Conservation (phyloP, 2,329 filamentous ascomycete species). For the Cordyceps pruinosa region DNA sequence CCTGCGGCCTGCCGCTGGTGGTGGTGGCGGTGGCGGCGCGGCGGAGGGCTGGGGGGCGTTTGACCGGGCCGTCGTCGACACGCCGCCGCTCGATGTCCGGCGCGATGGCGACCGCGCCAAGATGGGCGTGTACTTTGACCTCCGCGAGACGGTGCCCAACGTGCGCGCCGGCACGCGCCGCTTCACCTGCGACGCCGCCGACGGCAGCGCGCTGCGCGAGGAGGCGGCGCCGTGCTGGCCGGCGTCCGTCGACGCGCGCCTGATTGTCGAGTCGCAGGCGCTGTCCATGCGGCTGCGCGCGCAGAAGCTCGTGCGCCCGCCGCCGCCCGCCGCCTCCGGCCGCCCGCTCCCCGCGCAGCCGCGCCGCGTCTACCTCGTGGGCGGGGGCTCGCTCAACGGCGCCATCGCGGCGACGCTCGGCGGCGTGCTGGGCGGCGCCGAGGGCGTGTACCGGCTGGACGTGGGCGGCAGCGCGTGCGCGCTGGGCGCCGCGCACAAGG, state of each 20-base stretch:
- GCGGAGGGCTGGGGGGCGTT: constrained; percentile 68
- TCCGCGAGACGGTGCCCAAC: constrained; percentile 93
- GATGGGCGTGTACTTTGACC: constrained; percentile 88
- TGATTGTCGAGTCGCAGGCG: constrained; percentile 91
- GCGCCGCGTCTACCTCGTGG: constrained; percentile 85
- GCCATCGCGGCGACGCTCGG: constrained; percentile 82
- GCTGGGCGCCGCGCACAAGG: constrained; percentile 89
- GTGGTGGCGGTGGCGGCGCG: constrained; percentile 28
- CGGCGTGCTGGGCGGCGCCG: constrained; percentile 78
- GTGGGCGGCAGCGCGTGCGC: constrained; percentile 95
- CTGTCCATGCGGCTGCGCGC: constrained; percentile 85
- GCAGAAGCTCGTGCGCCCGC: constrained; percentile 61
- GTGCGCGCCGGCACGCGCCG: constrained; percentile 81
- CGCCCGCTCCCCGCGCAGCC: constrained; percentile 69
- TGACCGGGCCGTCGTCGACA: constrained; percentile 63
- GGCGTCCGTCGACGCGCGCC: constrained; percentile 67
- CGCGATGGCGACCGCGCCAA: constrained; percentile 55
- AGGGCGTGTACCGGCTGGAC: constrained; percentile 89
- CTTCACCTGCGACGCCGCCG: constrained; percentile 53
- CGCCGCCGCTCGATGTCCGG: constrained; percentile 60
- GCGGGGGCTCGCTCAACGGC: constrained; percentile 82
- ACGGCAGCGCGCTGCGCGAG: constrained; percentile 43
- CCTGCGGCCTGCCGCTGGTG: too few species aligned
- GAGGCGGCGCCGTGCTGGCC: constrained; percentile 30
- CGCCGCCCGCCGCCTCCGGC: constrained; percentile 18